Evolutionary conservation across 352 stramenopile genomes (phyloP).

Genomic region (Pythium grandisporangium): DNA sequence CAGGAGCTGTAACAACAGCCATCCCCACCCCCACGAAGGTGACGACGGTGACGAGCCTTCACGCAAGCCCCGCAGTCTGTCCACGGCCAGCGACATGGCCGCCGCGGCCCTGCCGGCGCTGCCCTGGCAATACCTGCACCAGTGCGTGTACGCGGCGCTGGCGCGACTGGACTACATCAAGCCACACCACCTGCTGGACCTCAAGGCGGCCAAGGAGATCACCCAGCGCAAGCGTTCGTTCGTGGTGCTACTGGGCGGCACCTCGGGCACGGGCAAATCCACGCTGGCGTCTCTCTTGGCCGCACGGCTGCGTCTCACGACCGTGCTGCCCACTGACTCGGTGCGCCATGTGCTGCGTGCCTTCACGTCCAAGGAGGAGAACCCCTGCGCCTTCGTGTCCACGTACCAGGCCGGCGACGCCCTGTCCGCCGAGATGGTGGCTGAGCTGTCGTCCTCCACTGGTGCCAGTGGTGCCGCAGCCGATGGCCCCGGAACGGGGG

Average conservation of each 20-base stretch:
- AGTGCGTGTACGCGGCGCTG: slow-evolving; percentile 76
- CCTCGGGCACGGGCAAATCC: slow-evolving; percentile 80
- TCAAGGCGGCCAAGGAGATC: slow-evolving; percentile 81
- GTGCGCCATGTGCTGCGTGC: slow-evolving; percentile 74
- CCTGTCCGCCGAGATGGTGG: slow-evolving; percentile 34
- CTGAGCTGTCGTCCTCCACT: slow-evolving; percentile 21
- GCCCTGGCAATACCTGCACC: slow-evolving; percentile 68
- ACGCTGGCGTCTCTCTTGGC: slow-evolving; percentile 76
- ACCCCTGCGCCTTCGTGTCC: slow-evolving; percentile 76
- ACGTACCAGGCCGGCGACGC: slow-evolving; percentile 85
- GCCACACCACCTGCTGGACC: slow-evolving; percentile 75
- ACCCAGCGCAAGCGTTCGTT: slow-evolving; percentile 82
- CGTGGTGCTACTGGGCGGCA: slow-evolving; percentile 78
- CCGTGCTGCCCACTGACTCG: slow-evolving; percentile 77
- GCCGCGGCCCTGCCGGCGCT: slow-evolving; percentile 12
- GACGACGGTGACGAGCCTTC: too few relatives aligned
- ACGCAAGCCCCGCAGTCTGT: background rate
- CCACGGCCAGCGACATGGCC: background rate
- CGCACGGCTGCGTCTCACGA: slow-evolving; percentile 68
- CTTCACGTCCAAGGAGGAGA: slow-evolving; percentile 75
- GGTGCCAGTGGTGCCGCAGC: too few relatives aligned
- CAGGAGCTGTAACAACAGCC: background rate
- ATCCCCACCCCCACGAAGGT: background rate
- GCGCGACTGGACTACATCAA: slow-evolving; percentile 78
- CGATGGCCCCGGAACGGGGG: background rate